phyloP scores from a whole-genome alignment of 2,329 filamentous ascomycete genomes.

The Verticillium isaacii region DNA sequence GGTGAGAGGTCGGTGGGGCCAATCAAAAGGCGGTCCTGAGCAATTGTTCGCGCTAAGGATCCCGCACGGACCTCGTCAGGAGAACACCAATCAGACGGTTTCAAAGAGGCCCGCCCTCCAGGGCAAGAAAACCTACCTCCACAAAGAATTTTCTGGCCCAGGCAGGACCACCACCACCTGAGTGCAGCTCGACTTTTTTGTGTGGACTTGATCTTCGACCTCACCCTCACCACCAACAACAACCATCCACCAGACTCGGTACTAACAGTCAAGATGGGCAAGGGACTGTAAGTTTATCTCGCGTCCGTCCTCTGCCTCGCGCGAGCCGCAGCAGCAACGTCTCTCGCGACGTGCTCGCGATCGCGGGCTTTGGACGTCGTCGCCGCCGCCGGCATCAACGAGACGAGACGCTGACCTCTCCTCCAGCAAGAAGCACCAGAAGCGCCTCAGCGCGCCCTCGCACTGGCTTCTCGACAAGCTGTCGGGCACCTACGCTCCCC shows the following conservation, averaged over 20 bases:
- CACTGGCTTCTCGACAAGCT: constrained; percentile 99
- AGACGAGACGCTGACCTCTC: constrained; percentile 27
- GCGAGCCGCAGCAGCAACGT: background rate
- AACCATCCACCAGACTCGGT: constrained; percentile 17
- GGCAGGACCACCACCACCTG: background rate
- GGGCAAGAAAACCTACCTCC: background rate
- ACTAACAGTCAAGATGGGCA: constrained; percentile 52
- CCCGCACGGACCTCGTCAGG: background rate
- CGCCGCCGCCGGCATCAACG: constrained; percentile 1
- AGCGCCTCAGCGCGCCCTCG: constrained; percentile 97
- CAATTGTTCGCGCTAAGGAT: background rate
- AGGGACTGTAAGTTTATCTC: constrained; percentile 51
- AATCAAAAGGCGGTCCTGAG: background rate
- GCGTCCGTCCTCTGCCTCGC: background rate
- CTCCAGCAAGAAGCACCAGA: constrained; percentile 95
- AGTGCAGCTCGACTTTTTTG: background rate
- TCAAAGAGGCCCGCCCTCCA: background rate
- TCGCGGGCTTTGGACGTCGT: background rate
- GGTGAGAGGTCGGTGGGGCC: too few relatives aligned
- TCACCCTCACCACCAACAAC: constrained; percentile 31
- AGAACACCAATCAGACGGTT: background rate
- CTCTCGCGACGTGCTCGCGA: background rate
- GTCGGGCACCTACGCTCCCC: constrained; percentile 79
- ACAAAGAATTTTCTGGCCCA: background rate
- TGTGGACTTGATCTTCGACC: constrained; percentile 17